Evolutionary conservation across 2,329 filamentous ascomycete genomes (phyloP).

Genomic region (Albophoma yamanashiensis): DNA sequence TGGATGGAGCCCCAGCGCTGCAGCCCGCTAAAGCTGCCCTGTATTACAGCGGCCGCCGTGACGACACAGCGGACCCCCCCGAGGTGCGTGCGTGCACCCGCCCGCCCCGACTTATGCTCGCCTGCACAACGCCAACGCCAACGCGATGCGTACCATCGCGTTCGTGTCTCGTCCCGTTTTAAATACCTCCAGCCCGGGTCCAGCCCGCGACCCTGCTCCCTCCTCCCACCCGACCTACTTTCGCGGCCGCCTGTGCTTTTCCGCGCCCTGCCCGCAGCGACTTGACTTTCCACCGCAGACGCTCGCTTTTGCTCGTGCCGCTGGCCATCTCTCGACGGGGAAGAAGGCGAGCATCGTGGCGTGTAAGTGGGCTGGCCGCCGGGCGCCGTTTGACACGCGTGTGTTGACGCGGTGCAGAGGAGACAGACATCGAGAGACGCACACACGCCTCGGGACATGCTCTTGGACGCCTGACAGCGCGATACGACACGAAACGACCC

Average conservation of each 20-base stretch:
- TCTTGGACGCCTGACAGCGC: background rate
- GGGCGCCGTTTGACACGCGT: background rate
- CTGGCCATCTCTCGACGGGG: background rate
- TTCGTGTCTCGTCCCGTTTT: conserved; percentile 9
- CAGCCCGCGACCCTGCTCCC: conserved; percentile 1
- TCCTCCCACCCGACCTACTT: conserved; percentile 3
- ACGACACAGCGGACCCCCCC: conserved; percentile 2
- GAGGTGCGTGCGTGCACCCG: background rate
- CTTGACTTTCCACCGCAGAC: background rate
- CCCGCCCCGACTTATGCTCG: background rate
- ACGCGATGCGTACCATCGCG: conserved; percentile 11
- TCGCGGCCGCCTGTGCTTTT: background rate
- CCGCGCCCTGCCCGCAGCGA: background rate
- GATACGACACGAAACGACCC: background rate
- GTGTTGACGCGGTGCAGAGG: background rate
- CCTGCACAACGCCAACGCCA: conserved; percentile 9
- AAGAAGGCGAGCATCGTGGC: background rate
- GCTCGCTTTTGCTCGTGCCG: background rate
- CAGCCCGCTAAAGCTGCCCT: background rate
- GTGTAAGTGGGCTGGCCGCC: background rate
- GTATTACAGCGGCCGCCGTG: background rate
- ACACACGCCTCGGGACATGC: background rate
- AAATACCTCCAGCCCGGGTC: conserved; percentile 9
- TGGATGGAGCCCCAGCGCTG: background rate
- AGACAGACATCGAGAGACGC: background rate